phyloP scores from a whole-genome alignment of 352 stramenopile species.

The Pythium scleroteichum region DNA sequence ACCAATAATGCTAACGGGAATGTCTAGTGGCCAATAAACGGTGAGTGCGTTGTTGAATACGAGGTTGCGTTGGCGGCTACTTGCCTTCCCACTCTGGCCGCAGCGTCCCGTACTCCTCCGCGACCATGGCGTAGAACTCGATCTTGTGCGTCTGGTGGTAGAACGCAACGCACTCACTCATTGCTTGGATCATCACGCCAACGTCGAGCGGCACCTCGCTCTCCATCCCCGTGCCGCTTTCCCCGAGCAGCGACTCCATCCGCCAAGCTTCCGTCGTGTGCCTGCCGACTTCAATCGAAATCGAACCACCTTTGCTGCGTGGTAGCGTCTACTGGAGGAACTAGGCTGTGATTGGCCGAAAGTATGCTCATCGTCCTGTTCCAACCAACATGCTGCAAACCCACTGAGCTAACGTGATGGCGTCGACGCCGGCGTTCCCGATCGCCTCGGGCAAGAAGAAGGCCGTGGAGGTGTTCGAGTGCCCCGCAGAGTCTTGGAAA shows the following conservation, averaged over 20 bases:
- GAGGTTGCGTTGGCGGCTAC: neutral
- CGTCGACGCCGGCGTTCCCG: constrained; percentile 66
- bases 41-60: no score
- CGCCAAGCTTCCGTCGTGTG: no score
- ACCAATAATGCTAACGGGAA: no score
- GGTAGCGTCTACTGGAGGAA: constrained; percentile 1
- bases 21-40: no score
- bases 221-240: neutral
- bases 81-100: constrained; percentile 10
- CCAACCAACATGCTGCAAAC: constrained; percentile 1
- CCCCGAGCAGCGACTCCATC: no score
- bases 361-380: neutral
- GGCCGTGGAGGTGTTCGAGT: constrained; percentile 75
- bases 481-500: constrained; percentile 75
- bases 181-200: constrained; percentile 20
- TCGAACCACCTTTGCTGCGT: constrained; percentile 14
- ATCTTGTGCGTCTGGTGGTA: constrained; percentile 21
- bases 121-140: constrained; percentile 26
- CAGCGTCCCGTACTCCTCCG: constrained; percentile 19
- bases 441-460: constrained; percentile 79
- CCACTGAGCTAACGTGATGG: constrained; percentile 4
- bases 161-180: constrained; percentile 19
- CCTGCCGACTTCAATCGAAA: constrained; percentile 24
- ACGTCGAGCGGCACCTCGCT: constrained; percentile 4
- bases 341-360: constrained; percentile 15